Conservation (phyloP, 2,329 filamentous ascomycete species). For the Lachnellula subtilissima region DNA sequence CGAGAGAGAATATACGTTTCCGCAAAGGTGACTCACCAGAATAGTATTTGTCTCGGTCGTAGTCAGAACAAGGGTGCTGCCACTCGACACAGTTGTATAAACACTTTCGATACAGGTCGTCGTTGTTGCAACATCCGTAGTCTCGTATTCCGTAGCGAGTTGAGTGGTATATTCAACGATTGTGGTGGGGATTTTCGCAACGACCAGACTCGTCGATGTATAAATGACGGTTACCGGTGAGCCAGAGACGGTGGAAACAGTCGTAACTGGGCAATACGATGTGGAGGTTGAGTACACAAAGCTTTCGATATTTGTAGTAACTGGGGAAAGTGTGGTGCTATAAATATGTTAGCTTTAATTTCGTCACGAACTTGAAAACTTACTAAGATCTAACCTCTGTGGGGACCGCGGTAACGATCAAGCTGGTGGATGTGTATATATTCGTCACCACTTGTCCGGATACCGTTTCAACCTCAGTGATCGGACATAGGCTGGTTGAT, state of each 20-base stretch:
- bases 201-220: slow-evolving; percentile 25
- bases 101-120: slow-evolving; percentile 37
- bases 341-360: too few relatives aligned
- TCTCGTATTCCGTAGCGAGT: slow-evolving; percentile 31
- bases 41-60: slow-evolving; percentile 40
- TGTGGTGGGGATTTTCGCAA: slow-evolving; percentile 23
- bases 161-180: slow-evolving; percentile 33
- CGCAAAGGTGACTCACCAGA: slow-evolving; percentile 35
- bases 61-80: slow-evolving; percentile 38
- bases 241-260: slow-evolving; percentile 41
- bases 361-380: too few relatives aligned
- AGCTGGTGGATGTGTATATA: too few relatives aligned
- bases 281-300: slow-evolving; percentile 33
- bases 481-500: not conserved
- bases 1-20: too few relatives aligned
- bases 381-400: too few relatives aligned
- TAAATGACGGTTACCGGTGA: slow-evolving; percentile 33
- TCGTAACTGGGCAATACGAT: slow-evolving; percentile 41
- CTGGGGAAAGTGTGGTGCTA: slow-evolving; percentile 5
- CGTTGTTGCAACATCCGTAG: slow-evolving; percentile 34
- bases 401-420: too few relatives aligned
- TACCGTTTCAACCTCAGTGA: not conserved
- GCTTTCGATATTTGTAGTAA: slow-evolving; percentile 26
- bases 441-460: too few relatives aligned
- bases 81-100: slow-evolving; percentile 39